These are phyloP conservation scores for Orychophragmus violaceus DNA, from an alignment of 345 rosid genomes.

Conservation along the genomic window DNA sequence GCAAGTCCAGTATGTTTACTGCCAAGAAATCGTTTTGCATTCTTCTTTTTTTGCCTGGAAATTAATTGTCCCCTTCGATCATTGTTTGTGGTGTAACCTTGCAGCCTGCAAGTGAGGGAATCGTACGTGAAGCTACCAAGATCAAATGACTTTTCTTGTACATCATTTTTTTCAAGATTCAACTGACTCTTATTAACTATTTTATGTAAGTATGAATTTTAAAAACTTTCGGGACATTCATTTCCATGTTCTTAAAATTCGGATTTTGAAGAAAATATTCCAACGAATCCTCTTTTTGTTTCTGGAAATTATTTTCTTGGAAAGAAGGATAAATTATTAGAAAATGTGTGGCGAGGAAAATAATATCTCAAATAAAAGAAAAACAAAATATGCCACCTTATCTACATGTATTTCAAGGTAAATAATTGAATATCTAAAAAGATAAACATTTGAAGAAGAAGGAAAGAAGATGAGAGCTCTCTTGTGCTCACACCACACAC, in stretches of 20 bases:
- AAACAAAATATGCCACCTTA: constrained; percentile 9
- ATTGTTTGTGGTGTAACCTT: neutral
- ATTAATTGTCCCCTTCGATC: neutral
- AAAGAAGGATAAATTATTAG: constrained; percentile 1
- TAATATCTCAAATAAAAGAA: constrained; percentile 2
- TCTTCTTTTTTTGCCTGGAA: neutral
- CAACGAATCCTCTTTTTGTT: neutral
- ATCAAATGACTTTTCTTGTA: neutral
- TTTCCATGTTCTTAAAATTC: neutral
- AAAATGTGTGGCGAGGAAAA: constrained; percentile 10
- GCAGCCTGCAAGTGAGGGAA: constrained; percentile 50
- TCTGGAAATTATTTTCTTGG: neutral
- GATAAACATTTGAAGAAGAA: neutral
- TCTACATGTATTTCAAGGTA: constrained; percentile 20
- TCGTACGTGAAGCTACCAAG: constrained; percentile 39
- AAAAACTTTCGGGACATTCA: neutral
- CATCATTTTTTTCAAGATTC: neutral
- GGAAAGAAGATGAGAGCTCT: constrained; percentile 37
- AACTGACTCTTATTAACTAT: neutral
- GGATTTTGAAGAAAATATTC: neutral
- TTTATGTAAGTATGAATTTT: neutral
- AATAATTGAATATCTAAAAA: neutral
- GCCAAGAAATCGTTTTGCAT: neutral
- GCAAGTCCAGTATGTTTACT: constrained; percentile 27
- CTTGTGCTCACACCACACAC: constrained; percentile 23